Evolutionary conservation across 306 rosid species (phyloP), one percentile per base, ranked within the genome.

Genomic region (Styphnolobium japonicum): DNA sequence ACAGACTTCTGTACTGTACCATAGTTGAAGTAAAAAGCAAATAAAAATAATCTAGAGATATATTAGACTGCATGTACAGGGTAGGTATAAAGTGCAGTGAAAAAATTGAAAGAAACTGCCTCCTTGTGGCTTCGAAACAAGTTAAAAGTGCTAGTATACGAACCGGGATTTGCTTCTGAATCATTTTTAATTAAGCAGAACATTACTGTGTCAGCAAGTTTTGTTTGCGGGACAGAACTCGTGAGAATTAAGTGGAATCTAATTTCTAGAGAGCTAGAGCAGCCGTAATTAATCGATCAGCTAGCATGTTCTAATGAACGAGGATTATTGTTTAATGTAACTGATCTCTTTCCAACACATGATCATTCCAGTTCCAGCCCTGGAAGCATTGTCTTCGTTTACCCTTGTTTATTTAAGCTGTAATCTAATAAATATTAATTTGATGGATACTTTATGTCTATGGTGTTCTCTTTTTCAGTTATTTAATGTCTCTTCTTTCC

Each of bases 141-240:
- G n/a, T 56, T 31, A 0, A n/a, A n/a, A n/a, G n/a, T n/a, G n/a
- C n/a, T n/a, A n/a, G n/a, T n/a, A n/a, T n/a, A n/a, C 10, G 36
- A 29, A 31, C 10, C 10, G 11, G 43, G 72, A 11, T 60, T 67
- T 53, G 68, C 39, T 69, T 78, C 56, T 43, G 66, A 4, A 58
- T 51, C 10, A 52, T 27, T 64, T 56, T 64, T n/a, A 39, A 58
- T 34, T 18, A 25, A 33, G 19, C 52, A 52, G 61, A 74, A 9
- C 60, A 66, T 37, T 75, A 40, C 49, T 61, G 66, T 46, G 53
- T 53, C 37, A 22, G 79, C 86, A 83, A 86, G 77, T 86, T 81
- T 86, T 55, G 77, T 67, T 77, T 88, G 53, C 31, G 80, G n/a
- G 10, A 57, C 34, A 67, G 25, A 49, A 36, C 18, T 74, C 36